Base-by-base conservation (phyloP, 108 stramenopile genomes). In the Conticribra guillardii region DNA sequence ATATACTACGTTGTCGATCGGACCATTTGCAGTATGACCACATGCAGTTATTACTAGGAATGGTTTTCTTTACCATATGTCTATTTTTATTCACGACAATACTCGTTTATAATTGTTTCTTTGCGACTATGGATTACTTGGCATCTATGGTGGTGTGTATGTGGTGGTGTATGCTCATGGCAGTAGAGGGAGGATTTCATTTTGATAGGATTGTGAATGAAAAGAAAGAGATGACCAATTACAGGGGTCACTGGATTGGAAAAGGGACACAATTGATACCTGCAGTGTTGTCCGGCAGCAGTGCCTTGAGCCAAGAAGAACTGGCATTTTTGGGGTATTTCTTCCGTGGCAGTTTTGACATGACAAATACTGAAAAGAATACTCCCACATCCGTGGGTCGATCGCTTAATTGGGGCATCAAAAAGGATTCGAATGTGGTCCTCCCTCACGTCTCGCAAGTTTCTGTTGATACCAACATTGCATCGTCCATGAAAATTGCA, bases 11-110 rank as follows among this genome's bases (percentile, higher is more conserved):
- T 9, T 75, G 76, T 28, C 87, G 96, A 46, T 89, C 89, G 5
- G 96, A 97, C 65, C 78, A 91, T 16, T 85, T 90, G 82, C 52
- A 91, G 48, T 96, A 94, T 62, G 95, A 97, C 81, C 79, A 83
- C 28, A 88, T 83, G 76, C 93, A 93, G 66, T 66, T 95, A 11
- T 58, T 96, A 32, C 72, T 96, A 9, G 96, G 96, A 27, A 94
- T 86, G 32, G 85, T 97, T 30, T 57, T 90, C 3, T 96, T 97
- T 69, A 81, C 90, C 17, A 79, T 89, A n/a, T 80, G 89, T 32
- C 52, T 95, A 4, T 96, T 96, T 80, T 62, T 93, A 0, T 89
- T 93, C 45, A 94, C 96, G 0, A 96, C 94, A 5, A 63, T 94
- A 4, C 49, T 89, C 24, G 91, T 94, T 5, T 93, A 96, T 60